Base-by-base conservation (phyloP, 108 stramenopile species). In the Nitzschia palea region DNA sequence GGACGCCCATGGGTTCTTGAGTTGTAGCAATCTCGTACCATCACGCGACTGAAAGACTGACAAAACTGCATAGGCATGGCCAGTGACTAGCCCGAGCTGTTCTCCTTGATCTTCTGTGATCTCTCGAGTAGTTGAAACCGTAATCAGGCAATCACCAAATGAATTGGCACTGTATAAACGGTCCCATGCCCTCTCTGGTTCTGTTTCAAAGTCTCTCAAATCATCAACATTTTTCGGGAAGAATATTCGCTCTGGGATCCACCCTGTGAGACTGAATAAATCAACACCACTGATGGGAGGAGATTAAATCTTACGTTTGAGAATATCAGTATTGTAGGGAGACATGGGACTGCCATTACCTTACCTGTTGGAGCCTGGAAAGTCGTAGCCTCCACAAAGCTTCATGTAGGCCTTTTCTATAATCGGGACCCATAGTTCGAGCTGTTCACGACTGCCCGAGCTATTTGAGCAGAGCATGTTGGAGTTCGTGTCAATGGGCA, bases 351-450 rank as follows among this genome's bases (percentile, higher is more conserved):
- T n/a, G n/a, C n/a, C 37, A 40, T 40, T 40, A 40, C 12, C 37
- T 6, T 40, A 40, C 37, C 37, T 40, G 66, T 95, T 96, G 48
- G 88, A 90, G 17, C 97, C 97, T 4, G 96, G 94, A 75, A 98
- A 98, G 52, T 91, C 82, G 68, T 97, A 98, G 18, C 96, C 96
- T 2, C 89, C 91, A 66, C 79, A 86, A 2, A 98, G 72, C 59
- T 98, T 98, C 80, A 97, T 82, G 70, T 89, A 97, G 2, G 97
- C 97, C 76, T 98, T 98, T 89, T 98, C 97, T 10, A 98, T 72
- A 55, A 98, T 83, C 27, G 87, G 65, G 8, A 95, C 94, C 93
- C 94, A 98, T 3, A 97, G 68, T 79, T 98, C 97, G 25, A 89
- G 71, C 34, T 64, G 62, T 31, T 64, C 48, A 9, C 17, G 33